Conservation (phyloP, 495 filamentous ascomycete genomes). For the Penicillium maclennaniae region DNA sequence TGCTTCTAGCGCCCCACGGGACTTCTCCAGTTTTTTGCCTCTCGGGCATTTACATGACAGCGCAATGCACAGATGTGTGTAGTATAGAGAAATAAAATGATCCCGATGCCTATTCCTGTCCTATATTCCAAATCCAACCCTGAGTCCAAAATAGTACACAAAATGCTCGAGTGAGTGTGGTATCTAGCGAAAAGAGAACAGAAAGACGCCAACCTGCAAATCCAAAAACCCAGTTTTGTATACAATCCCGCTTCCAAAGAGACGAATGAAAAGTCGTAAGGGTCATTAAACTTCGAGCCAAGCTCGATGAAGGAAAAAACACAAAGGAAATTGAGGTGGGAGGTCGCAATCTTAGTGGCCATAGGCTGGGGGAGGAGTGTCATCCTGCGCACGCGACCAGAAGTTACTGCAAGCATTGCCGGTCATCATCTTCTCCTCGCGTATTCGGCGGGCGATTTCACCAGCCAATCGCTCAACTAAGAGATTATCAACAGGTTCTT, state of each 20-base stretch:
- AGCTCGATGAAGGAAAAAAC: conserved; percentile 22
- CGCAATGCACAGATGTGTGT: neutral
- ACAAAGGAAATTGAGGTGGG: conserved; percentile 7
- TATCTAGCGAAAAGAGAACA: conserved; percentile 23
- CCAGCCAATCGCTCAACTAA: conserved; percentile 89
- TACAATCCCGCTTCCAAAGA: conserved; percentile 27
- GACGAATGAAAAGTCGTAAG: conserved; percentile 30
- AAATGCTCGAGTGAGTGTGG: conserved; percentile 21
- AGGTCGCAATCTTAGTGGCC: conserved; percentile 34
- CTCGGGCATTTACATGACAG: neutral
- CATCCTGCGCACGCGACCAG: conserved; percentile 40
- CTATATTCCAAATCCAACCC: conserved; percentile 6
- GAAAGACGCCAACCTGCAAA: conserved; percentile 18
- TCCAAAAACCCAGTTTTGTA: conserved; percentile 22
- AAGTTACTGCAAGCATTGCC: conserved; percentile 35
- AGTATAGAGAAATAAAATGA: neutral
- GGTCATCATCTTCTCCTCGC: conserved; percentile 59
- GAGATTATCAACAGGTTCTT: conserved; percentile 71
- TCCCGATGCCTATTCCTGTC: conserved; percentile 3
- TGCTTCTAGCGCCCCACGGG: conserved; percentile 25
- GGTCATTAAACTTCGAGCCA: conserved; percentile 31
- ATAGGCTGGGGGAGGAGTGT: conserved; percentile 44
- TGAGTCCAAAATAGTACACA: conserved; percentile 15
- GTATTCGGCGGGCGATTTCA: conserved; percentile 81
- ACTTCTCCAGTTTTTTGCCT: conserved; percentile 20